Conservation (phyloP, 768 basidiomycete genomes). For the Leccinum pellstonianum region DNA sequence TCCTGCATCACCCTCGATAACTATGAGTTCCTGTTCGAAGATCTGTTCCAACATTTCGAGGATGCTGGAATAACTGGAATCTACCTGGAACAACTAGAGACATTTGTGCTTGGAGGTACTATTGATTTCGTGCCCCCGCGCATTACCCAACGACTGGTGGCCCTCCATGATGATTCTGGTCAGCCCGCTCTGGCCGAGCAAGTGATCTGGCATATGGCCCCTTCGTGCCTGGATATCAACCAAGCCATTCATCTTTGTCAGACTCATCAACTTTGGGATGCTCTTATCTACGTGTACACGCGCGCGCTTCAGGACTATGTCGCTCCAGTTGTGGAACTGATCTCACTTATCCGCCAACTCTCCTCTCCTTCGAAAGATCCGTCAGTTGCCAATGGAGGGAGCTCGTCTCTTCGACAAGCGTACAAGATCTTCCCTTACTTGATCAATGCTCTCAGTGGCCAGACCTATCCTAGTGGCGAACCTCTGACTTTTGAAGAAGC, state of each 20-base stretch:
- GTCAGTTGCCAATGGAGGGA: constrained; percentile 6
- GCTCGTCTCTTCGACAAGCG: constrained; percentile 56
- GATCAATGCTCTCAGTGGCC: constrained; percentile 73
- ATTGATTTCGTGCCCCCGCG: constrained; percentile 79
- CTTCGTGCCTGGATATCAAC: constrained; percentile 86
- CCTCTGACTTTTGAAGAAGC: constrained; percentile 65
- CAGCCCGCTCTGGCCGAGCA: constrained; percentile 79
- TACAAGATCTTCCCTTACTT: constrained; percentile 94
- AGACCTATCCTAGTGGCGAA: constrained; percentile 84
- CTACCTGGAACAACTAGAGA: constrained; percentile 79
- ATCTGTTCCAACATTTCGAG: constrained; percentile 88
- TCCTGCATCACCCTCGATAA: constrained; percentile 81
- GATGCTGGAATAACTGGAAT: constrained; percentile 80
- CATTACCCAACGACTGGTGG: constrained; percentile 82
- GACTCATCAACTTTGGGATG: constrained; percentile 82
- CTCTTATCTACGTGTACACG: constrained; percentile 91
- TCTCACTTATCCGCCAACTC: constrained; percentile 65
- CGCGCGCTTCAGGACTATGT: constrained; percentile 86
- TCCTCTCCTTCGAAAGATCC: background rate
- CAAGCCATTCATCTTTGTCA: constrained; percentile 89
- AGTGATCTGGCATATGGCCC: constrained; percentile 96
- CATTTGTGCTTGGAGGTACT: constrained; percentile 72
- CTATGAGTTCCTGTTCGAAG: constrained; percentile 88
- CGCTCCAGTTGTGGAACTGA: constrained; percentile 81
- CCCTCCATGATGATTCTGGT: constrained; percentile 67